Evolutionary conservation across 305 asterid genomes (phyloP).

Genomic region (Rubia occidens): DNA sequence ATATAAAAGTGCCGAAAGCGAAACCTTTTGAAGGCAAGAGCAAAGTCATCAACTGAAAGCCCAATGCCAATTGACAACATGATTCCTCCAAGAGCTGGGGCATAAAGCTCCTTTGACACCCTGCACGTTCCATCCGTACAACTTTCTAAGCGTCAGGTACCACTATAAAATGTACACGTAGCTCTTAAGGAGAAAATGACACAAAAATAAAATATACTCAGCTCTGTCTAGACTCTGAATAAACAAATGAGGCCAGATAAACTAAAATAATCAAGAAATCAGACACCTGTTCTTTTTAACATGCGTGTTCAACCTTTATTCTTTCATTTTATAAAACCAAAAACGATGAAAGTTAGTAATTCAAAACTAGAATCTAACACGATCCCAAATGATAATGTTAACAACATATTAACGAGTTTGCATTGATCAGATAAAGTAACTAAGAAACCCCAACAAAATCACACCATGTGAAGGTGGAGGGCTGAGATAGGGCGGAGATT

Average conservation of each 20-base stretch:
- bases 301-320: background rate
- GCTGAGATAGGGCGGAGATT: constrained; percentile 70
- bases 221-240: constrained; percentile 2
- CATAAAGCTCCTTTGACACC: constrained; percentile 93
- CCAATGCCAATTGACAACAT: constrained; percentile 88
- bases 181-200: background rate
- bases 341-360: background rate
- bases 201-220: background rate
- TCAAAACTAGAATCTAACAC: background rate
- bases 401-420: background rate
- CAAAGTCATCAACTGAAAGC: constrained; percentile 78
- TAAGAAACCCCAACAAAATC: background rate
- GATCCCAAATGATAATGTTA: background rate
- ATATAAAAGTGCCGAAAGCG: constrained; percentile 28
- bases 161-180: constrained; percentile 1
- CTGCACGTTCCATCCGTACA: constrained; percentile 47
- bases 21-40: constrained; percentile 81
- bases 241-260: constrained; percentile 10
- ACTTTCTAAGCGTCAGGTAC: background rate
- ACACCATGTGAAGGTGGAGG: constrained; percentile 88
- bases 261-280: constrained; percentile 4
- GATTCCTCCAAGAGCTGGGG: constrained; percentile 98
- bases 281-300: constrained; percentile 11
- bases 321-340: background rate
- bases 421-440: background rate